Percentiles rank a stretch among this genome's conserved stretches.
Evolutionary conservation across 352 stramenopile genomes (phyloP).

Genomic region (Proteromonas lacertae): DNA sequence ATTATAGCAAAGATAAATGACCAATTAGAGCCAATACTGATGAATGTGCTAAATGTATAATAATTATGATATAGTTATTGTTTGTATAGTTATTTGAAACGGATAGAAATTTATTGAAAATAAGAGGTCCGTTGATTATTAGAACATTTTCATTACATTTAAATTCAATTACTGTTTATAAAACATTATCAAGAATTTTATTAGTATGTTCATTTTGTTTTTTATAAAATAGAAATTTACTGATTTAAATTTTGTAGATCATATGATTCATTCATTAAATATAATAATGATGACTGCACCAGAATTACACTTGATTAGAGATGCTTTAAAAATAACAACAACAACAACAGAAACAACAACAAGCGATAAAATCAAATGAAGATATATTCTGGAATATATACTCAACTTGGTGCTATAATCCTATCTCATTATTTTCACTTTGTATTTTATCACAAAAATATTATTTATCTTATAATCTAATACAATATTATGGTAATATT

Average conservation of each 20-base stretch:
- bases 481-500: constrained; percentile 60
- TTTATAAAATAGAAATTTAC: too few relatives aligned
- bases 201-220: too few relatives aligned
- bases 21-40: constrained; percentile 55
- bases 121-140: constrained; percentile 79
- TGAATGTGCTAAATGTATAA: too few relatives aligned
- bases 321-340: constrained; percentile 17
- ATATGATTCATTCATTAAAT: constrained; percentile 97
- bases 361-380: constrained; percentile 10
- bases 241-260: constrained; percentile 69
- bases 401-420: constrained; percentile 82
- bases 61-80: too few relatives aligned
- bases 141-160: constrained; percentile 85
- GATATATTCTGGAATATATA: constrained; percentile 36
- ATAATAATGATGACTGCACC: constrained; percentile 89
- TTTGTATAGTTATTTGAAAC: too few relatives aligned
- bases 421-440: constrained; percentile 64
- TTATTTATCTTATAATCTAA: constrained; percentile 66
- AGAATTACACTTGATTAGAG: constrained; percentile 48
- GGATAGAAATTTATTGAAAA: constrained; percentile 45
- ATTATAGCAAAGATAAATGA: constrained; percentile 53
- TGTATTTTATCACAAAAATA: constrained; percentile 90
- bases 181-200: constrained; percentile 79
- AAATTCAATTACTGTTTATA: constrained; percentile 84
- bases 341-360: too few relatives aligned